Percentiles rank a stretch among this genome's conserved stretches.
phyloP scores from a whole-genome alignment of 2,329 filamentous ascomycete species.

The Aspergillus chevalieri region DNA sequence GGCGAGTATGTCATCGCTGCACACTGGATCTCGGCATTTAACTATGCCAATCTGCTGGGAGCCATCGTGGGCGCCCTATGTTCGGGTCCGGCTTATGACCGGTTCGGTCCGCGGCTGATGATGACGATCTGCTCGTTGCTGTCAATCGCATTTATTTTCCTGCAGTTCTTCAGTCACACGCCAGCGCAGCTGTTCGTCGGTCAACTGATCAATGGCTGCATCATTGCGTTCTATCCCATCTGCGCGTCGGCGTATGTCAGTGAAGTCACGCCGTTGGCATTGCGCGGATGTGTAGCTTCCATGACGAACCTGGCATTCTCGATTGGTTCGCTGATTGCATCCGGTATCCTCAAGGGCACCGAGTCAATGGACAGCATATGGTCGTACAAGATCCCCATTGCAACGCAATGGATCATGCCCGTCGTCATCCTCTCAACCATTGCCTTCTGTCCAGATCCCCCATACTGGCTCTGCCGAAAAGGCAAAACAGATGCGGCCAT shows the following conservation, averaged over 20 bases:
- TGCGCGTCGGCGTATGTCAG: conserved; percentile 40
- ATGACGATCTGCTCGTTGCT: conserved; percentile 18
- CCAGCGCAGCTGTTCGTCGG: conserved; percentile 53
- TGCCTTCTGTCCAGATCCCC: conserved; percentile 19
- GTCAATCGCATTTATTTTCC: conserved; percentile 50
- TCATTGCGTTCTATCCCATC: conserved; percentile 57
- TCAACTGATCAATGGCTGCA: conserved; percentile 56
- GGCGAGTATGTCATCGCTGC: conserved; percentile 20
- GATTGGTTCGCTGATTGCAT: conserved; percentile 28
- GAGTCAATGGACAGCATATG: conserved; percentile 8
- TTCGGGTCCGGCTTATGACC: conserved; percentile 20
- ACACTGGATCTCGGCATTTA: conserved; percentile 22
- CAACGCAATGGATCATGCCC: conserved; percentile 20
- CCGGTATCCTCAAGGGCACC: conserved; percentile 23
- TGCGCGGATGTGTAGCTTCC: conserved; percentile 24
- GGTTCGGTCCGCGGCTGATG: conserved; percentile 22
- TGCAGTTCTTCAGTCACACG: conserved; percentile 57
- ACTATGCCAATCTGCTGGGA: conserved; percentile 21
- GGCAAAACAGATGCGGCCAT: conserved; percentile 14
- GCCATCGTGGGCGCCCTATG: conserved; percentile 19
- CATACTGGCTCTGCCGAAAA: conserved; percentile 21
- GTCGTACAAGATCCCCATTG: conserved; percentile 22
- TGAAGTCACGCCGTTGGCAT: conserved; percentile 24
- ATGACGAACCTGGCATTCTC: conserved; percentile 27
- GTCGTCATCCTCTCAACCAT: conserved; percentile 15